Base-by-base conservation (phyloP, 176 grass and related monocot genomes). In the Eleusine coracana region DNA sequence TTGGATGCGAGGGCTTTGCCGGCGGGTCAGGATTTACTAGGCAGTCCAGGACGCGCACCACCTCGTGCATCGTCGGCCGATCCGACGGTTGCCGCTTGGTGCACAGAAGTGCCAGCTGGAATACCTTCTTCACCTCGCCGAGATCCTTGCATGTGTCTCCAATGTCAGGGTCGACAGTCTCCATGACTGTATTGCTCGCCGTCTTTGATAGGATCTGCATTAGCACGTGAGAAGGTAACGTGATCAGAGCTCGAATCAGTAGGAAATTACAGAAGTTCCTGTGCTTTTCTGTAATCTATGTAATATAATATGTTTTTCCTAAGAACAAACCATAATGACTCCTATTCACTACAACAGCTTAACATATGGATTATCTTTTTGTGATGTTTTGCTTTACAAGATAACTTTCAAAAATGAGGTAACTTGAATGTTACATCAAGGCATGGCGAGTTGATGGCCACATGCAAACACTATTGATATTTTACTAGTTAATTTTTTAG, bases 1-100 rank as follows among this genome's bases (percentile, higher is more conserved):
- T 76, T 1, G 44, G 28, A 7, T 85, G 93, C 0, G 28, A 3
- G 3, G 74, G 17, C 87, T 99, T 99, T 0, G 78, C 68, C 2
- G 91, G 80, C 16, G n/a, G 82, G 17, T 75, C 76, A 0, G 93
- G 86, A n/a, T 87, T 86, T 50, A 84, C 86, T 1, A 96, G 87
- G 75, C 91, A 99, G 59, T 87, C 93, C 66, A 99, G 85, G 44
- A 99, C 97, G 0, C 91, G 91, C 23, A 87, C 91, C 21, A 96
- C 93, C 87, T 96, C 93, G 18, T 99, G 97, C 97, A 99, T 99
- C 10, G 97, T 94, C 67, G 97, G 97, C 0, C 97, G 93, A 31
- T 96, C 97, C 0, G 89, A 81, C 1, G 91, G 97, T 31, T 99
- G 97, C 36, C 91, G 65, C 82, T 99, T 96, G 9, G 93, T 92